These are phyloP conservation scores for Calocybe gangraenosa DNA, from an alignment of 768 basidiomycete genomes.

Conservation along the genomic window DNA sequence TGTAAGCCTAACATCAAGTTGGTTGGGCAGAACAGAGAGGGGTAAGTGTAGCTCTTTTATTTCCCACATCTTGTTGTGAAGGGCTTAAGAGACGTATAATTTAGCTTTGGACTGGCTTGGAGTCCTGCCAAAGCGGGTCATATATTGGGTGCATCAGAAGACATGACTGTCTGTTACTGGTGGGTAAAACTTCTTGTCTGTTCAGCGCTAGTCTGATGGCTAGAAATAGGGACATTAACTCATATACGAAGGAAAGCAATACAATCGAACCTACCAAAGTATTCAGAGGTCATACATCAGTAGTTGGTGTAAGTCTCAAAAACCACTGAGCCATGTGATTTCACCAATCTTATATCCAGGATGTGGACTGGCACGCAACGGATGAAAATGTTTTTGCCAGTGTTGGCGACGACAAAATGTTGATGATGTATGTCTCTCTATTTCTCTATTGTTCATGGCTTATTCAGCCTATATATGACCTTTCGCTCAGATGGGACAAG, in stretches of 20 bases:
- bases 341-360: conserved; percentile 40
- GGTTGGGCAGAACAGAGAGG: conserved; percentile 89
- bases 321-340: background rate
- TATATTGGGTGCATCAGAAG: conserved; percentile 89
- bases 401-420: conserved; percentile 92
- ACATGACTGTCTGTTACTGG: conserved; percentile 96
- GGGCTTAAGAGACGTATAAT: conserved; percentile 3
- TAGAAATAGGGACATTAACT: conserved; percentile 78
- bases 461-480: background rate
- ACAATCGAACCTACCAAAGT: conserved; percentile 80
- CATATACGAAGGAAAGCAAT: conserved; percentile 74
- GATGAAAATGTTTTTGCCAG: conserved; percentile 87
- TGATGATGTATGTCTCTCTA: conserved; percentile 74
- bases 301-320: conserved; percentile 73
- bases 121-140: conserved; percentile 80
- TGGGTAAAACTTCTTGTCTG: conserved; percentile 26
- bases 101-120: conserved; percentile 92
- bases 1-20: conserved; percentile 91
- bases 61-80: too few relatives aligned
- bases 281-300: conserved; percentile 85
- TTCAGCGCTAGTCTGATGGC: conserved; percentile 1
- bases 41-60: conserved; percentile 46
- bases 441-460: background rate
- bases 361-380: conserved; percentile 92
- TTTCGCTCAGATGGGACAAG: conserved; percentile 80